phyloP scores from a whole-genome alignment of 495 filamentous ascomycete genomes.

The Lophiostoma macrostomum region DNA sequence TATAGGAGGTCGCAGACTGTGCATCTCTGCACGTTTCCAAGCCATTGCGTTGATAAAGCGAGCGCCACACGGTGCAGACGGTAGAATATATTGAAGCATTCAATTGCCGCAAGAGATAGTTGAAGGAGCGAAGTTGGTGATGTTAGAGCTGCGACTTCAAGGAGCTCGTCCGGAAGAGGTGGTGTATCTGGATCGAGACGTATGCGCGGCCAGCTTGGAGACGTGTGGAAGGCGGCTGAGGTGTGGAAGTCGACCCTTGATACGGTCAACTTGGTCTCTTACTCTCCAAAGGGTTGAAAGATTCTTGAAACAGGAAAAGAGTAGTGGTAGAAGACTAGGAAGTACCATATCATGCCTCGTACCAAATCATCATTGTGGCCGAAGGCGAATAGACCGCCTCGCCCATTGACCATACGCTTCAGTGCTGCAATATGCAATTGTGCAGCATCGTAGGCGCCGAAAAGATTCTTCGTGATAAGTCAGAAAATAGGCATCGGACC shows the following conservation, averaged over 20 bases:
- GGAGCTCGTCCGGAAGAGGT: conserved; percentile 18
- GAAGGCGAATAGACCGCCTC: conserved; percentile 24
- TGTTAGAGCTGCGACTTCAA: conserved; percentile 24
- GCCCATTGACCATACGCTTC: conserved; percentile 26
- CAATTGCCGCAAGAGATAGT: conserved; percentile 15
- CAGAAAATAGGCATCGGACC: no score
- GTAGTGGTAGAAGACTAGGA: no score
- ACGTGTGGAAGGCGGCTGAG: conserved; percentile 20
- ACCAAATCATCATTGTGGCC: conserved; percentile 27
- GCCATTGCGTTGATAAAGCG: conserved; percentile 15
- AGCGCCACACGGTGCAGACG: conserved; percentile 26
- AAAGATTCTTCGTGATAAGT: conserved; percentile 17
- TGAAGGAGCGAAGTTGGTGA: conserved; percentile 27
- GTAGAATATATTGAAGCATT: conserved; percentile 32
- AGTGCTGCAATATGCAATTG: conserved; percentile 29
- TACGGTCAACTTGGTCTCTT: background rate
- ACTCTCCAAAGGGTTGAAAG: no score
- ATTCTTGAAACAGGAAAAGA: no score
- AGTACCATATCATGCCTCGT: conserved; percentile 23
- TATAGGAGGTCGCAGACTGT: conserved; percentile 24
- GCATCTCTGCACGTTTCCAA: conserved; percentile 4
- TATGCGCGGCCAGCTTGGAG: conserved; percentile 18
- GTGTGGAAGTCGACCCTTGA: conserved; percentile 30
- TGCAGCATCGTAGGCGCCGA: conserved; percentile 28
- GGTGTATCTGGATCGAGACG: conserved; percentile 13